Base-by-base conservation (phyloP, 257 asterid species). In the Ophiorrhiza pumila region DNA sequence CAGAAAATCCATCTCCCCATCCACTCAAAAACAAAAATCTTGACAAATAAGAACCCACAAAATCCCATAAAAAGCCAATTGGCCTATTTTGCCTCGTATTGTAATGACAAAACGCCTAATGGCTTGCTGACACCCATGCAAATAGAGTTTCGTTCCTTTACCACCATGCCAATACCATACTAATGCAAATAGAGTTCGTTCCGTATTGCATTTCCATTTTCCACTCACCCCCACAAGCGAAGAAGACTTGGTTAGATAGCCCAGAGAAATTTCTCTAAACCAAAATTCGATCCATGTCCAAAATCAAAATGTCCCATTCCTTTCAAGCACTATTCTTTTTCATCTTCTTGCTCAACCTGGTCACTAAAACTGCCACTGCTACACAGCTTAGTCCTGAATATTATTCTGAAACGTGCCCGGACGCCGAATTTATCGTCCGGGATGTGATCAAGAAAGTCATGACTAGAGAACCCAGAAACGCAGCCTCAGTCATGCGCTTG, bases 401-500 rank as follows among this genome's bases (percentile, higher is more conserved):
- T 32, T 95, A 95, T 83, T 79, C 89, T 0, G 69, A 86, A 45
- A 79, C 79, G 1, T 95, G 99, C 74, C 96, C 98, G 29, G 60
- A 81, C 31, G 98, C 98, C 0, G 99, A 95, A 67, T 1, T 1
- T 68, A 74, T 90, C 14, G 98, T 85, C 57, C 87, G 92, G 42
- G 79, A 72, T 13, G 91, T 84, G 27, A 79, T 90, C 71, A 45
- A 63, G 67, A 65, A 75, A 68, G 87, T 95, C 79, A 90, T 90
- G 96, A 83, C 52, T 13, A 82, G 83, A 77, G 99, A 94, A 47
- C 73, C 82, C 3, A 80, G 99, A 71, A 84, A 81, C 39, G 89
- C 78, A 18, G 98, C 98, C 68, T 94, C 99, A 1, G 96, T 91
- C 29, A 91, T 94, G 99, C 94, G 99, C 29, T 76, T 94, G 55